Evolutionary conservation across 805 yeast species (phyloP).

Genomic region (Yamadazyma takamatsuzukensis): DNA sequence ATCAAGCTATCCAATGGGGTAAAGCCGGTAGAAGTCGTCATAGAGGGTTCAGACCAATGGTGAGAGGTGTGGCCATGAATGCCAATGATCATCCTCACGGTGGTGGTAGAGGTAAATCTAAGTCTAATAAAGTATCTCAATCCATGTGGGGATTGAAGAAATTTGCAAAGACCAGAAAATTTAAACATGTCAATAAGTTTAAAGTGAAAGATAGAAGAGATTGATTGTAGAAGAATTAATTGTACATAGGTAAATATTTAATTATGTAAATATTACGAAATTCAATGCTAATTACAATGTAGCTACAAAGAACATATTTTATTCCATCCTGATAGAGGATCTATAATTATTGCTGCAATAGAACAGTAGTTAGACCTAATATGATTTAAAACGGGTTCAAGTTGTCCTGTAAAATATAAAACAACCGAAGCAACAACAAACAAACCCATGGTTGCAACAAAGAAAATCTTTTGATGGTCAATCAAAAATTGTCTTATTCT

Average conservation of each 20-base stretch:
- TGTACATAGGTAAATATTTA: no score
- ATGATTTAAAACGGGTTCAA: constrained; percentile 1
- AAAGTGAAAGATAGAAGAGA: constrained; percentile 77
- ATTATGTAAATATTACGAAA: no score
- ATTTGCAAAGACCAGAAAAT: constrained; percentile 89
- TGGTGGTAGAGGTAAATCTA: constrained; percentile 99
- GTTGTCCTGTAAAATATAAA: constrained; percentile 15
- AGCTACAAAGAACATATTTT: constrained; percentile 1
- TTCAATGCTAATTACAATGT: no score
- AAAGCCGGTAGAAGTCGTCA: constrained; percentile 95
- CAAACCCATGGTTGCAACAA: constrained; percentile 3
- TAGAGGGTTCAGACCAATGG: constrained; percentile 90
- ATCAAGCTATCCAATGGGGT: constrained; percentile 85
- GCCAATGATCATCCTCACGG: constrained; percentile 98
- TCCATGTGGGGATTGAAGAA: constrained; percentile 98
- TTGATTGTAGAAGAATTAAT: constrained; percentile 7
- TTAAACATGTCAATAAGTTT: constrained; percentile 77
- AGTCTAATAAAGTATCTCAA: constrained; percentile 90
- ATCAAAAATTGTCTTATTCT: constrained; percentile 10
- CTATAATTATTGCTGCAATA: neutral
- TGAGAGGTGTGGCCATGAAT: constrained; percentile 98
- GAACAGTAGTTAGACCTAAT: constrained; percentile 1
- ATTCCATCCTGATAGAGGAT: constrained; percentile 2
- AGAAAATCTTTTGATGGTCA: constrained; percentile 4
- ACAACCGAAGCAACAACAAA: constrained; percentile 7